phyloP scores from a whole-genome alignment of 768 basidiomycete genomes.

The Leccinum subgranulosum region DNA sequence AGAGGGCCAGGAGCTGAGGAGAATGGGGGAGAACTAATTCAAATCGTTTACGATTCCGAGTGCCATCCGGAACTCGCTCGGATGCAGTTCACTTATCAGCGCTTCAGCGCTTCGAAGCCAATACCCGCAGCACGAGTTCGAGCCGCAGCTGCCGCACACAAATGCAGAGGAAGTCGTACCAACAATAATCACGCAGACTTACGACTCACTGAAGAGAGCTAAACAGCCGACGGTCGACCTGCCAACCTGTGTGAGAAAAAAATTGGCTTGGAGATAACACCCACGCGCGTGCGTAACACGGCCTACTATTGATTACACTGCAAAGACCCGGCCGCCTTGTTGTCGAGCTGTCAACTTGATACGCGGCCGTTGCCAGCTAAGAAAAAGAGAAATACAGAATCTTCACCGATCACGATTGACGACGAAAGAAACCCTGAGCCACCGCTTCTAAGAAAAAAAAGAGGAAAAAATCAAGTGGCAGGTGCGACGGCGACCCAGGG shows the following conservation, averaged over 20 bases:
- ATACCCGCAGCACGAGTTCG: not conserved
- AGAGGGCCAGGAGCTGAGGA: not conserved
- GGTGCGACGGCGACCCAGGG: not conserved
- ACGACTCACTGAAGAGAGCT: not conserved
- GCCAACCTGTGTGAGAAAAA: not conserved
- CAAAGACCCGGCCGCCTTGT: not conserved
- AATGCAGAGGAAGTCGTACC: not conserved
- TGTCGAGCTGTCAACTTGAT: not conserved
- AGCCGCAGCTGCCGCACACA: not conserved
- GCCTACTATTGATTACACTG: not conserved
- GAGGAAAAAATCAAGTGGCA: not conserved
- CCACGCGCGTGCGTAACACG: not conserved
- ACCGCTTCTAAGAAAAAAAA: not conserved
- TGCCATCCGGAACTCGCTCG: not conserved
- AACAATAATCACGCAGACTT: not conserved
- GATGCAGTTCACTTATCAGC: not conserved
- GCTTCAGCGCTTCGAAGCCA: not conserved
- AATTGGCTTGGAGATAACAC: not conserved
- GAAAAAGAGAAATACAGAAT: not conserved
- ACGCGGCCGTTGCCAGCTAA: not conserved
- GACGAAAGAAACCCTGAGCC: not conserved
- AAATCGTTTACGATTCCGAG: not conserved
- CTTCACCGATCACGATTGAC: constrained; percentile 8
- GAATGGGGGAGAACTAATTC: not conserved
- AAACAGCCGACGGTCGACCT: not conserved